A percentile compares a stretch with the other conserved stretches of the same genome.
phyloP scores from a whole-genome alignment of 1,284 basidiomycete genomes.

The Malassezia nana region DNA sequence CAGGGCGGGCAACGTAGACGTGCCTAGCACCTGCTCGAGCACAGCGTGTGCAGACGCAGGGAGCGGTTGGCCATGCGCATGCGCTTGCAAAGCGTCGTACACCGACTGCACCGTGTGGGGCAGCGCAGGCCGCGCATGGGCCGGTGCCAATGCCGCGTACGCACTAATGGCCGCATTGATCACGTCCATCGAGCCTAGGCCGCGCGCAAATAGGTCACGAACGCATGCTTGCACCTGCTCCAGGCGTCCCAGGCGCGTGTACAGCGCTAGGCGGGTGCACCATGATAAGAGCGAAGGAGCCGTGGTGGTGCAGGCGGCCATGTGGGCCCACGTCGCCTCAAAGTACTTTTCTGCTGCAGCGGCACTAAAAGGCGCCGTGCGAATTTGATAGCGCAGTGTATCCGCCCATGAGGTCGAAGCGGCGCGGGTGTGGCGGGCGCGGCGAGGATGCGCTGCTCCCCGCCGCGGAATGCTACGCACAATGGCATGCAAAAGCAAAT shows the following conservation, averaged over 20 bases:
- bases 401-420: neutral
- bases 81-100: conserved; percentile 9
- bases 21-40: conserved; percentile 3
- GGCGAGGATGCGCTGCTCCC: neutral
- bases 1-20: neutral
- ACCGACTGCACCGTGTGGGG: neutral
- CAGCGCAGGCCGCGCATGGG: neutral
- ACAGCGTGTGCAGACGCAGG: neutral
- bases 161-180: conserved; percentile 6
- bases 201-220: neutral
- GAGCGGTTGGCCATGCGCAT: neutral
- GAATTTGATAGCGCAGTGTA: conserved; percentile 1
- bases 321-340: conserved; percentile 1
- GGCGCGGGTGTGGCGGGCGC: neutral
- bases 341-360: neutral
- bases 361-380: neutral
- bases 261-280: conserved; percentile 8
- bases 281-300: conserved; percentile 8
- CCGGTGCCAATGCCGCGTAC: neutral
- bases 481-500: conserved; percentile 12
- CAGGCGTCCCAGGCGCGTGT: conserved; percentile 1
- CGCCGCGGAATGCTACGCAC: neutral
- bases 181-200: neutral
- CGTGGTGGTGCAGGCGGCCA: neutral
- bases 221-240: neutral